Evolutionary conservation across 768 basidiomycete species (phyloP).

Genomic region (Calocybe indica): DNA sequence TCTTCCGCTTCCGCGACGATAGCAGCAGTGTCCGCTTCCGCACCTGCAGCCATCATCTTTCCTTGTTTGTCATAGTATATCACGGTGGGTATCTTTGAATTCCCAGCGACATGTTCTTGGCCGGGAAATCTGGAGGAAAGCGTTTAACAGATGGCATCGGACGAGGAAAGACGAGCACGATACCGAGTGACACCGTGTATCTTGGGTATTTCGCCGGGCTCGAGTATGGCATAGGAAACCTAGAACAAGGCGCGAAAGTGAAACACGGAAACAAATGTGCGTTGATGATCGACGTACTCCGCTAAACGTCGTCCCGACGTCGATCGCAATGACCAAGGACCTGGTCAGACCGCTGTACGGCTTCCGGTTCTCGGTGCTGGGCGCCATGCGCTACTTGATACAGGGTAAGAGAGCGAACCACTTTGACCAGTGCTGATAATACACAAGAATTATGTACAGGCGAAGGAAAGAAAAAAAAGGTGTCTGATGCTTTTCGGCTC

Average conservation of each 20-base stretch:
- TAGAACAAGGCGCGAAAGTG: conserved; percentile 12
- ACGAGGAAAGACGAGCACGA: conserved; percentile 9
- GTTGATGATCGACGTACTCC: conserved; percentile 40
- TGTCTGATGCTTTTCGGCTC: conserved; percentile 13
- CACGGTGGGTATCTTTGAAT: conserved; percentile 76
- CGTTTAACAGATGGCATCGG: conserved; percentile 4
- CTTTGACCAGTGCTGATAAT: conserved; percentile 1
- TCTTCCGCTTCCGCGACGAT: conserved; percentile 65
- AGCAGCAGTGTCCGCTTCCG: conserved; percentile 64
- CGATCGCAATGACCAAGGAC: conserved; percentile 72
- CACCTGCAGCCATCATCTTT: conserved; percentile 64
- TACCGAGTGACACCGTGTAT: conserved; percentile 78
- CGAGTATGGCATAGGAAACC: conserved; percentile 77
- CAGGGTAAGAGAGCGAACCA: conserved; percentile 12
- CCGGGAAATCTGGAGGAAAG: conserved; percentile 59
- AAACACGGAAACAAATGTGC: neutral
- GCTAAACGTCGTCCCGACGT: conserved; percentile 80
- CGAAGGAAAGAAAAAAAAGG: conserved; percentile 3
- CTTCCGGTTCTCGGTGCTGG: conserved; percentile 60
- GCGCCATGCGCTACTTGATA: conserved; percentile 36
- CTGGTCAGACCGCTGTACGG: conserved; percentile 62
- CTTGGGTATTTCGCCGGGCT: conserved; percentile 76
- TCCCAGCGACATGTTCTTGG: conserved; percentile 81
- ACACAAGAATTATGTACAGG: conserved; percentile 6
- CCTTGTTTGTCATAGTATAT: conserved; percentile 70